These are phyloP conservation scores for Rubia balearica DNA, from an alignment of 305 asterid species.

Conservation along the genomic window DNA sequence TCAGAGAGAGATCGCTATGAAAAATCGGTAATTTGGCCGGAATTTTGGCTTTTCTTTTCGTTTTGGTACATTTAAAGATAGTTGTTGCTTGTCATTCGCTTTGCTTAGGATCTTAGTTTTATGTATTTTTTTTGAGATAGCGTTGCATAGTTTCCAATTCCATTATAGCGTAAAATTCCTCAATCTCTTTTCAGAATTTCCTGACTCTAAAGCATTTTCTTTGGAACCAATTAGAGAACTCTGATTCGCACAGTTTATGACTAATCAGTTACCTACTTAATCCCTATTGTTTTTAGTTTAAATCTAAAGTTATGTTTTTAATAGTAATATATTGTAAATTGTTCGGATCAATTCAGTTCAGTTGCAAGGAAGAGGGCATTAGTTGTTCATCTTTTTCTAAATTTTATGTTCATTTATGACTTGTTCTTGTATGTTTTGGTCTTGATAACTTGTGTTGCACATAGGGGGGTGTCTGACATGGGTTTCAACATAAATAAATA, in stretches of 20 bases:
- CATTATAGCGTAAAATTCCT: conserved; percentile 36
- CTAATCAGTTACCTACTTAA: too few relatives aligned
- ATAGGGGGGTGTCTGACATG: neutral
- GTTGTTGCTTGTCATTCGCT: neutral
- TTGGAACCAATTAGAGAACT: neutral
- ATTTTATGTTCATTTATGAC: neutral
- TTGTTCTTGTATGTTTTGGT: neutral
- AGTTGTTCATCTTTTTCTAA: neutral
- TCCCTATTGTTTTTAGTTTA: too few relatives aligned
- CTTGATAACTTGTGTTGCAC: neutral
- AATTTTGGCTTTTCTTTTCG: neutral
- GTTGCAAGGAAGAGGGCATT: neutral
- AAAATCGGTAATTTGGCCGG: conserved; percentile 52
- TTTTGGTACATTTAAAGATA: too few relatives aligned
- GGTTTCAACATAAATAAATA: neutral
- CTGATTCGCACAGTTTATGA: too few relatives aligned
- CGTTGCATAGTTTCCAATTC: too few relatives aligned
- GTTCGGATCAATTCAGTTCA: neutral
- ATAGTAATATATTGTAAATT: neutral
- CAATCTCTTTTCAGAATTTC: conserved; percentile 18
- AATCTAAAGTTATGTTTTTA: neutral
- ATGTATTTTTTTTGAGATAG: neutral
- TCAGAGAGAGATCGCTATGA: conserved; percentile 87
- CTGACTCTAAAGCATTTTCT: neutral
- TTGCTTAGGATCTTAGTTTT: neutral